Base-by-base conservation (phyloP, 2,329 filamentous ascomycete genomes). In the Pezicula neosporulosa region DNA sequence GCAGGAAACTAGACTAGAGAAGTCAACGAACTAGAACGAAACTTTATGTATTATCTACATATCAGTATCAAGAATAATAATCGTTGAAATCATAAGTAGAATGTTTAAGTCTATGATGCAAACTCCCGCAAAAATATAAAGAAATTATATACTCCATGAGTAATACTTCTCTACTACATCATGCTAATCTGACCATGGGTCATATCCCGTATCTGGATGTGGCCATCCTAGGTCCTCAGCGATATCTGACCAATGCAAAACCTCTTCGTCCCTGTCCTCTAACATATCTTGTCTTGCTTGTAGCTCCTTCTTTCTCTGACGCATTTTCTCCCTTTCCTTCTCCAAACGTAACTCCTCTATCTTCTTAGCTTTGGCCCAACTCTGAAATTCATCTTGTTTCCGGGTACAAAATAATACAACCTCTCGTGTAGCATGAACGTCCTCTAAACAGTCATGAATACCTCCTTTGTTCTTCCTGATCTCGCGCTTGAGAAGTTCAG, bases 381-480 rank as follows among this genome's bases (percentile, higher is more conserved):
- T 60, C 3, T 59, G 52, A 8, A 78, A 62, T 12, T 53, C 54
- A 2, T 67, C 61, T 3, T 62, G 63, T n/a, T 76, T 66, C 50
- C 64, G 65, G n/a, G 75, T 57, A 50, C 69, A 73, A 67, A 69
- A 77, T 2, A 81, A 60, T 5, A 72, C 67, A 44, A 81, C 57
- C 58, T 80, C 76, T 7, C 77, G 69, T 0, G 72, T 67, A 0
- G 77, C 77, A 33, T 76, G 68, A 0, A 76, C 72, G 63, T 80
- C 74, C 57, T 80, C 75, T 5, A 80, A 56, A 44, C 71, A 71
- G 60, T 76, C 70, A 46, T 80, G 77, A 1, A 76, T 73, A 2
- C 57, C 59, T 9, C 53, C 58, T 3, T 62, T 56, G 19, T 48
- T 56, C 24, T 68, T 52, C 50, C 71, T 72, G 15, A 78, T 71